phyloP scores from a whole-genome alignment of 2,329 filamentous ascomycete genomes.

The Aspergillus arachidicola region DNA sequence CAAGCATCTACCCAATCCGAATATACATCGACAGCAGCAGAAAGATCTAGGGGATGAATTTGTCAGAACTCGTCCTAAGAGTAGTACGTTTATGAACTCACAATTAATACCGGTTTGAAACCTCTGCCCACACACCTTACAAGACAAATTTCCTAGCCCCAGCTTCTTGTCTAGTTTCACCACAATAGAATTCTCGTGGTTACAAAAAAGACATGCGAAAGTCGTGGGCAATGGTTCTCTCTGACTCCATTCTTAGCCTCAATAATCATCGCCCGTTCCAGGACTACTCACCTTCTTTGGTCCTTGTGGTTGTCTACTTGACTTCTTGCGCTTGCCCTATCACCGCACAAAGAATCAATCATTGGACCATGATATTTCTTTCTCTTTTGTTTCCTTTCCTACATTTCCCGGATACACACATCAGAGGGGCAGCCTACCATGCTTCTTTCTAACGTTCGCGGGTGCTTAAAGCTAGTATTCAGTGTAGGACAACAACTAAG shows the following conservation, averaged over 20 bases:
- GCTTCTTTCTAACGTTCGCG: background rate
- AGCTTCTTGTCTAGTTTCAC: conserved; percentile 94
- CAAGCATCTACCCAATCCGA: conserved; percentile 98
- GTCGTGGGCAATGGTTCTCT: conserved; percentile 61
- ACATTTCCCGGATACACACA: background rate
- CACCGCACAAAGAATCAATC: background rate
- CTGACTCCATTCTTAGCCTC: conserved; percentile 27
- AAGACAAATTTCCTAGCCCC: conserved; percentile 80
- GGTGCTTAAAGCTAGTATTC: background rate
- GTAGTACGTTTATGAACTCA: conserved; percentile 47
- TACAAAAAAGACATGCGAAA: conserved; percentile 99
- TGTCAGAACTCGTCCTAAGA: background rate
- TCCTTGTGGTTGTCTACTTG: conserved; percentile 76
- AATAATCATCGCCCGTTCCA: conserved; percentile 6
- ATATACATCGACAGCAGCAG: conserved; percentile 91
- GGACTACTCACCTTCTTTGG: conserved; percentile 70
- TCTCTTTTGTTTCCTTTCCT: background rate
- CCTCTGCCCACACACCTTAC: conserved; percentile 89
- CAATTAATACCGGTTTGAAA: conserved; percentile 95
- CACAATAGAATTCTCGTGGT: conserved; percentile 89
- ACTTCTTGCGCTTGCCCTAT: conserved; percentile 90
- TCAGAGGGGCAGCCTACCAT: background rate
- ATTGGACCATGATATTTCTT: background rate
- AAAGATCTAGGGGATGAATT: conserved; percentile 66
- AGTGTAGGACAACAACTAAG: background rate